Conservation (phyloP, 169 alveolate genomes). For the Plasmodium blacklocki region DNA sequence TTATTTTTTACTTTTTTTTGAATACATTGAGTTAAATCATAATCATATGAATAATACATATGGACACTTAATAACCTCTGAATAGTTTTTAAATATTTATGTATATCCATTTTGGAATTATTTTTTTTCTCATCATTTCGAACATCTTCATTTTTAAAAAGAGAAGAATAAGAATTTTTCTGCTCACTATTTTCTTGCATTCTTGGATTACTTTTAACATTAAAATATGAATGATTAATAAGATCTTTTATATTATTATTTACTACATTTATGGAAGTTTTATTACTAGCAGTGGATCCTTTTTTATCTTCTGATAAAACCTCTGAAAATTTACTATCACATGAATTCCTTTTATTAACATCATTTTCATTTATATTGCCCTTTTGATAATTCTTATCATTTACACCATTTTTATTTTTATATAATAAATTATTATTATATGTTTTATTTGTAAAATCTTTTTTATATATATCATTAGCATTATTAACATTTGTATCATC, state of each 20-base stretch:
- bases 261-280: neutral
- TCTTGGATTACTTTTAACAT: conserved; percentile 5
- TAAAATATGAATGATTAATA: conserved; percentile 43
- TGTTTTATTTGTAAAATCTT: neutral
- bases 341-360: neutral
- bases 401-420: neutral
- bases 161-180: conserved; percentile 18
- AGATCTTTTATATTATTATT: conserved; percentile 29
- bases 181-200: conserved; percentile 12
- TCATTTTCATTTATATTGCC: neutral
- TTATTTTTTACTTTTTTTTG: conserved; percentile 47
- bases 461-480: neutral
- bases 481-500: neutral
- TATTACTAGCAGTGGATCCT: neutral
- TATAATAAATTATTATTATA: neutral
- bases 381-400: neutral
- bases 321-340: conserved; percentile 6
- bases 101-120: conserved; percentile 62
- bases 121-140: conserved; percentile 41
- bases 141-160: conserved; percentile 25
- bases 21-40: conserved; percentile 70
- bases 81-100: conserved; percentile 49
- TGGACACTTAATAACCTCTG: conserved; percentile 39
- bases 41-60: conserved; percentile 73
- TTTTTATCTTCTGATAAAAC: neutral